These are phyloP conservation scores for Halophytophthora polymorphica DNA, from an alignment of 352 stramenopile species.

Conservation along the genomic window DNA sequence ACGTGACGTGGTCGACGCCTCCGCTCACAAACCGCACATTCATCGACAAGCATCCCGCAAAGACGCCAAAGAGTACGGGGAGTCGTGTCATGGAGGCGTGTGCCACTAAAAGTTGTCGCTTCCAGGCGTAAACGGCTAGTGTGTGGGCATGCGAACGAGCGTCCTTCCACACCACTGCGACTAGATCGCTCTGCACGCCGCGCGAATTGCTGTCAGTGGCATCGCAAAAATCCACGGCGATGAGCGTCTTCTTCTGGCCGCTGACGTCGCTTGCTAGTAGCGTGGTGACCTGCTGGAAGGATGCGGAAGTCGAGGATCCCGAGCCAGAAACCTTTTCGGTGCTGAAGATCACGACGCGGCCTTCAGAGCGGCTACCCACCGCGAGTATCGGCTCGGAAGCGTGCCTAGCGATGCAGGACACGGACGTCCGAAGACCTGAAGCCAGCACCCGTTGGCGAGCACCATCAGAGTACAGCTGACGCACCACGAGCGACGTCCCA, in stretches of 20 bases:
- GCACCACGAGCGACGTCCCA: conserved; percentile 40
- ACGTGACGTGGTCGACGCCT: conserved; percentile 67
- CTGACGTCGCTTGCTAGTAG: conserved; percentile 15
- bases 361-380: conserved; percentile 37
- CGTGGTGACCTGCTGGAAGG: conserved; percentile 26
- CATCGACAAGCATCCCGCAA: conserved; percentile 14
- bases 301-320: conserved; percentile 10
- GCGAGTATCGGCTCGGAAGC: conserved; percentile 37
- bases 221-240: conserved; percentile 30
- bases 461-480: conserved; percentile 33
- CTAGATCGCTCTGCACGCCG: conserved; percentile 33
- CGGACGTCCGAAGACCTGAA: conserved; percentile 38
- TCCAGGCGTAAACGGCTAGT: conserved; percentile 47
- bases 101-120: conserved; percentile 24
- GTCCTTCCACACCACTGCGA: conserved; percentile 55
- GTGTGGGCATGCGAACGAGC: conserved; percentile 35
- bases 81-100: conserved; percentile 47
- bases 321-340: conserved; percentile 15
- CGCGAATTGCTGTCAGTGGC: conserved; percentile 9
- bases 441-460: conserved; percentile 28
- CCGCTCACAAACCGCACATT: conserved; percentile 49
- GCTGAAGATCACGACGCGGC: conserved; percentile 28
- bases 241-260: conserved; percentile 9
- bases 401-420: conserved; percentile 55
- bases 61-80: conserved; percentile 60